phyloP scores from a whole-genome alignment of 1,284 basidiomycete genomes.

The Apiotrichum montevideense region DNA sequence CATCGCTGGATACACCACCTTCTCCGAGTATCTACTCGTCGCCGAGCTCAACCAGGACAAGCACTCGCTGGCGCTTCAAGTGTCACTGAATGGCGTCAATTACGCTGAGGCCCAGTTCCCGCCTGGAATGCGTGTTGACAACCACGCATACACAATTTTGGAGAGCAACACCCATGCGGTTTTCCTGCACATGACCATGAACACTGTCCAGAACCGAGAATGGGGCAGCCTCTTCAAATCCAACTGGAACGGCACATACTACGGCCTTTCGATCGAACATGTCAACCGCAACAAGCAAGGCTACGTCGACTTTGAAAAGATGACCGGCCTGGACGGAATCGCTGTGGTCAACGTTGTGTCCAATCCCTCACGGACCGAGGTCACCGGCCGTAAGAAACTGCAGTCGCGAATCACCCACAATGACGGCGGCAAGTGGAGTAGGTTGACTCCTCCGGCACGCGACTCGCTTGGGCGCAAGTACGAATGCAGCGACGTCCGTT shows the following conservation, averaged over 20 bases:
- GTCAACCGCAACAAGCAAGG: slow-evolving; percentile 84
- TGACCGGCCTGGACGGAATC: slow-evolving; percentile 91
- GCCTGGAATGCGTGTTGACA: slow-evolving; percentile 76
- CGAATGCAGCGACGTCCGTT: slow-evolving; percentile 66
- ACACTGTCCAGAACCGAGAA: slow-evolving; percentile 62
- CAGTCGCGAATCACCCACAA: slow-evolving; percentile 92
- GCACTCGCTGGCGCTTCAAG: slow-evolving; percentile 67
- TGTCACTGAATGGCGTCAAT: slow-evolving; percentile 79
- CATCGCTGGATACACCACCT: slow-evolving; percentile 91
- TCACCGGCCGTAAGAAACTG: slow-evolving; percentile 69
- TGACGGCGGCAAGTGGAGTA: slow-evolving; percentile 87
- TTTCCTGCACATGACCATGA: slow-evolving; percentile 93
- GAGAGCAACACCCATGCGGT: slow-evolving; percentile 90
- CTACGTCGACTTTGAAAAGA: slow-evolving; percentile 97
- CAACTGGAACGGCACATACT: slow-evolving; percentile 98
- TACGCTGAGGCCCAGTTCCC: slow-evolving; percentile 88
- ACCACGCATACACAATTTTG: slow-evolving; percentile 58
- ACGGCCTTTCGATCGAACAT: slow-evolving; percentile 72
- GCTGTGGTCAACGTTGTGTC: slow-evolving; percentile 82
- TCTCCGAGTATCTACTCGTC: slow-evolving; percentile 90
- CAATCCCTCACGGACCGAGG: slow-evolving; percentile 63
- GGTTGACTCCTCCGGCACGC: slow-evolving; percentile 62
- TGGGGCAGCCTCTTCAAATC: slow-evolving; percentile 92
- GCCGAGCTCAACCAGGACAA: slow-evolving; percentile 60
- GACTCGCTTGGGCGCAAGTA: slow-evolving; percentile 77